Evolutionary conservation across 352 stramenopile species (phyloP).

Genomic region (Albugo candida): DNA sequence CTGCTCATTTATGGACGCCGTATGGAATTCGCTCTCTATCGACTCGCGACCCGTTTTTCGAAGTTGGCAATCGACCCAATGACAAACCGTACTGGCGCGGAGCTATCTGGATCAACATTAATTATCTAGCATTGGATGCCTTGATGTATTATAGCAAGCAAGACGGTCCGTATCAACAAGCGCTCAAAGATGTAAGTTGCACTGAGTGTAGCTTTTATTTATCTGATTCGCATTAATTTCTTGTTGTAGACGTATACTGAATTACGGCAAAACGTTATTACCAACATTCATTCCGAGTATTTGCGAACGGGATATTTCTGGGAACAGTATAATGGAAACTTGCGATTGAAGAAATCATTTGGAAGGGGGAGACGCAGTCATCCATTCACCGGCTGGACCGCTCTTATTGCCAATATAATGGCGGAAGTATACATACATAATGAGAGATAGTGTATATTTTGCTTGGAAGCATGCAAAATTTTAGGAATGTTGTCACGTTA

Average conservation of each 20-base stretch:
- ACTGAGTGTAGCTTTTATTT: not conserved
- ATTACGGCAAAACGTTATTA: slow-evolving; percentile 40
- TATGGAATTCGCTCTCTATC: slow-evolving; percentile 78
- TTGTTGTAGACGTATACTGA: slow-evolving; percentile 15
- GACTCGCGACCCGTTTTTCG: slow-evolving; percentile 67
- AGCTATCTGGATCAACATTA: slow-evolving; percentile 88
- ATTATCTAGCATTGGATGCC: slow-evolving; percentile 80
- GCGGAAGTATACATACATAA: slow-evolving; percentile 69
- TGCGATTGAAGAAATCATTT: slow-evolving; percentile 15
- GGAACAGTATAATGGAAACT: slow-evolving; percentile 85
- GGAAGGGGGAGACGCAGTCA: slow-evolving; percentile 78
- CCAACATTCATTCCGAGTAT: slow-evolving; percentile 58
- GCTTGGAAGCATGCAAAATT: no score
- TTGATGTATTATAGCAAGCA: slow-evolving; percentile 54
- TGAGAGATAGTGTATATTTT: not conserved
- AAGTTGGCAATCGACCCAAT: slow-evolving; percentile 74
- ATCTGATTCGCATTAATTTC: no score
- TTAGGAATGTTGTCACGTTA: no score
- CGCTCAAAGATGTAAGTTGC: slow-evolving; percentile 9
- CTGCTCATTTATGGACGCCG: slow-evolving; percentile 49
- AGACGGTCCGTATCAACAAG: slow-evolving; percentile 19
- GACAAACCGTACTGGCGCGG: slow-evolving; percentile 87
- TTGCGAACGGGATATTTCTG: slow-evolving; percentile 80
- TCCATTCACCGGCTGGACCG: slow-evolving; percentile 89
- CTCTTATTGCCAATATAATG: slow-evolving; percentile 86